phyloP scores from a whole-genome alignment of 1,284 basidiomycete species.

The Porodaedalea pini region DNA sequence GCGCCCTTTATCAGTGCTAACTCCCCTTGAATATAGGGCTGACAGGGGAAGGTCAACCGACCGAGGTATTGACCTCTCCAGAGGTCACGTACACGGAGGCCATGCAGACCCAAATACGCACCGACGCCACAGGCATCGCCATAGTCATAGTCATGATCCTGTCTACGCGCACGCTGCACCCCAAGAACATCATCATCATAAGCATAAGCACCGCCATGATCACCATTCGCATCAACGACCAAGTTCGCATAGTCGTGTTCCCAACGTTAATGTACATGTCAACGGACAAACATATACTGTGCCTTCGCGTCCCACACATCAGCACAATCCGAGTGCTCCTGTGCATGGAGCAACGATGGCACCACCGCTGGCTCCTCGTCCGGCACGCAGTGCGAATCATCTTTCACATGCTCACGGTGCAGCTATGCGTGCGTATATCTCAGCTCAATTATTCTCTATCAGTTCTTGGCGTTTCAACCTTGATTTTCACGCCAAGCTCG shows the following conservation, averaged over 20 bases:
- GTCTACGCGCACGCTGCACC: neutral
- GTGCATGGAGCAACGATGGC: neutral
- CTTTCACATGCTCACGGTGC: neutral
- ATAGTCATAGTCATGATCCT: neutral
- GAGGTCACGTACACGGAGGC: neutral
- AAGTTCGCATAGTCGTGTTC: neutral
- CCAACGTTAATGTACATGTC: constrained; percentile 7
- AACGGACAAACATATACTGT: constrained; percentile 10
- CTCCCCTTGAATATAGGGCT: neutral
- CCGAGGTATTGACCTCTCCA: constrained; percentile 6
- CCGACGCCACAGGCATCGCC: constrained; percentile 2
- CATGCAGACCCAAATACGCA: neutral
- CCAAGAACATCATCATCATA: neutral
- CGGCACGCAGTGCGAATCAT: neutral
- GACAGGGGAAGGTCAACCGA: constrained; percentile 9
- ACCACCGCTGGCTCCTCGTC: neutral
- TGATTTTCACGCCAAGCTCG: too few relatives aligned
- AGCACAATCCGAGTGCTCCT: neutral
- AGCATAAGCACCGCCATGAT: constrained; percentile 2
- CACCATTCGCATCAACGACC: constrained; percentile 1
- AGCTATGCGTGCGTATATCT: neutral
- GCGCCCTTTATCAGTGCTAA: neutral
- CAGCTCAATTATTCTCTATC: too few relatives aligned
- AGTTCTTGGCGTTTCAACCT: neutral
- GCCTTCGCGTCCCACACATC: neutral